phyloP scores from a whole-genome alignment of 371 early-diverging fungal genomes.

The Apophysomyces variabilis region DNA sequence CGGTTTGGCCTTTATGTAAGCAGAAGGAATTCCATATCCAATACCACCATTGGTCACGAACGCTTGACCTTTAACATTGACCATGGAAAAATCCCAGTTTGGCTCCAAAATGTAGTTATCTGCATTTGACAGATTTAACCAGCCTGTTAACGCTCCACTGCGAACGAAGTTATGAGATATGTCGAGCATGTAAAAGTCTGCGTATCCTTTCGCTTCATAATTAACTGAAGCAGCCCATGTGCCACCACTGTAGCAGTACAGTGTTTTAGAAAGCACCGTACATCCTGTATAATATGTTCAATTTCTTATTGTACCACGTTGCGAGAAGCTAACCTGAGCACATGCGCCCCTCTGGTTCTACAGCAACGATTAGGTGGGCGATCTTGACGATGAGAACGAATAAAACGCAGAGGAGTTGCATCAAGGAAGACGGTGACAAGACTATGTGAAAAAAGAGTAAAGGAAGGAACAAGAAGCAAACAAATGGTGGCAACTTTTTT shows the following conservation, averaged over 20 bases:
- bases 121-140: neutral
- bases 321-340: neutral
- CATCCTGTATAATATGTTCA: neutral
- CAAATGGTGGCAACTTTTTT: no score
- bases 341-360: neutral
- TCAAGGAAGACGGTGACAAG: slow-evolving; percentile 4
- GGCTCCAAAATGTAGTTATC: neutral
- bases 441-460: neutral
- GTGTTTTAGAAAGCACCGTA: neutral
- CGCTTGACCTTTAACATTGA: neutral
- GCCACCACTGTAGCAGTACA: slow-evolving; percentile 5
- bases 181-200: slow-evolving; percentile 7
- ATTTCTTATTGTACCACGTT: neutral
- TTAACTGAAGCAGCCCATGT: slow-evolving; percentile 6
- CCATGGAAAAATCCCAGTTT: neutral
- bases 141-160: neutral
- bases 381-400: neutral
- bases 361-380: neutral
- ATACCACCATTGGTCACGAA: slow-evolving; percentile 7
- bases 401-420: neutral
- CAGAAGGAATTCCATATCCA: neutral
- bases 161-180: neutral
- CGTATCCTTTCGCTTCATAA: neutral
- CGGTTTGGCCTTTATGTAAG: neutral
- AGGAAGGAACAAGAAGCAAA: no score